Percentiles rank a stretch among this genome's conserved stretches.
Evolutionary conservation across 176 grass and related monocot species (phyloP).

Genomic region (Rhipidocladum racemiflorum): DNA sequence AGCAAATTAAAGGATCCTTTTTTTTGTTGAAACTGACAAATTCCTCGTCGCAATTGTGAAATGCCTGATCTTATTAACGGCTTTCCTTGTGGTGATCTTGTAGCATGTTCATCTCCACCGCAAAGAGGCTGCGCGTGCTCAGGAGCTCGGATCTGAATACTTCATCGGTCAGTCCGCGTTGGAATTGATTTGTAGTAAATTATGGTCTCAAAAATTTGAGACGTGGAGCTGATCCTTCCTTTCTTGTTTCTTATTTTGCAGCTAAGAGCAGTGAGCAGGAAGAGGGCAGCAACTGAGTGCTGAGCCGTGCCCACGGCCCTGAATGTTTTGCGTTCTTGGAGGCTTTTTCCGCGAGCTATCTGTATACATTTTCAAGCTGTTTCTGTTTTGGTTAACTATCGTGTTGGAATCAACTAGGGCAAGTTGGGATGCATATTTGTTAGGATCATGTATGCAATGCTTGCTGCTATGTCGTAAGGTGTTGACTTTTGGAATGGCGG

Average conservation of each 20-base stretch:
- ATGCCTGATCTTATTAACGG: background rate
- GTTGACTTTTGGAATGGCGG: slow-evolving; percentile 12
- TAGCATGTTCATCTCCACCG: slow-evolving; percentile 78
- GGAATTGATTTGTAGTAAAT: background rate
- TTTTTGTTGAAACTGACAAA: background rate
- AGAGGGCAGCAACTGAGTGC: slow-evolving; percentile 43
- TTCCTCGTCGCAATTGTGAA: background rate
- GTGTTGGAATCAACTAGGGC: background rate
- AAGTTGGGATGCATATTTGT: background rate
- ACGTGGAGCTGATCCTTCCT: background rate
- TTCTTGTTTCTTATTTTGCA: slow-evolving; percentile 21
- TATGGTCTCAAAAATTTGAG: background rate
- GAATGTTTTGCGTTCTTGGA: slow-evolving; percentile 25
- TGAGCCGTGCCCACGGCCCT: background rate
- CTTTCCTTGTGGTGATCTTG: background rate
- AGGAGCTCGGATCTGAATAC: slow-evolving; percentile 62
- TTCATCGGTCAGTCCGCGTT: slow-evolving; percentile 39
- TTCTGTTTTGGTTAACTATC: background rate
- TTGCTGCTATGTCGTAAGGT: slow-evolving; percentile 7
- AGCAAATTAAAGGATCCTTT: background rate
- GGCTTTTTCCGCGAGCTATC: background rate
- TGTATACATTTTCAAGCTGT: background rate
- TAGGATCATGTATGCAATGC: slow-evolving; percentile 7
- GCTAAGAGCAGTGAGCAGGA: slow-evolving; percentile 55
- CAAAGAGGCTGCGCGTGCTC: slow-evolving; percentile 70